A percentile compares a stretch with the other conserved stretches of the same genome.
Evolutionary conservation across 805 yeast genomes (phyloP).

Genomic region (Priceomyces haplophilus): DNA sequence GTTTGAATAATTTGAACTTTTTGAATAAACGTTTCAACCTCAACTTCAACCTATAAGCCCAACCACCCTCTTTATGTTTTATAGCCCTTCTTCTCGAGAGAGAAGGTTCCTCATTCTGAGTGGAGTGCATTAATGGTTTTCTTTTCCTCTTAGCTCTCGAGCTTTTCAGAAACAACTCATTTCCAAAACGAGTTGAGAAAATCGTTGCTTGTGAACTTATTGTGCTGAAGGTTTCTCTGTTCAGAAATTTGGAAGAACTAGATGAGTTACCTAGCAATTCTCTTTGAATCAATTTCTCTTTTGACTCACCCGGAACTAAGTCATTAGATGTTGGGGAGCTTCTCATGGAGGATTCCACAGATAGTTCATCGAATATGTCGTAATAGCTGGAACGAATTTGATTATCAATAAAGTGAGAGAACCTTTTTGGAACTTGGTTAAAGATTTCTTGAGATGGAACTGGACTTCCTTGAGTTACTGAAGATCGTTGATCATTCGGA

Average conservation of each 20-base stretch:
- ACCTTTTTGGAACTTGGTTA: slow-evolving; percentile 40
- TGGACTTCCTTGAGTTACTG: not conserved
- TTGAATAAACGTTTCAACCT: slow-evolving; percentile 23
- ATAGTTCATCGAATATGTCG: slow-evolving; percentile 19
- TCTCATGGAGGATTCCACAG: slow-evolving; percentile 12
- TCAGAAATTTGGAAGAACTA: slow-evolving; percentile 2
- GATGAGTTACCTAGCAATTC: not conserved
- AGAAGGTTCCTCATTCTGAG: slow-evolving; percentile 11
- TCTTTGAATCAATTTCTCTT: not conserved
- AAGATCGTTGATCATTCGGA: slow-evolving; percentile 7
- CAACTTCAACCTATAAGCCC: slow-evolving; percentile 28
- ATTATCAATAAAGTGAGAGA: slow-evolving; percentile 38
- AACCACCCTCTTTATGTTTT: slow-evolving; percentile 31
- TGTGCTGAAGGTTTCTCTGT: slow-evolving; percentile 29
- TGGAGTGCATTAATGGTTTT: slow-evolving; percentile 7
- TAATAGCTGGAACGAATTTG: slow-evolving; percentile 25
- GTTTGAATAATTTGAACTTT: slow-evolving; percentile 18
- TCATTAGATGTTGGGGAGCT: not conserved
- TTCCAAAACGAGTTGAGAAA: slow-evolving; percentile 36
- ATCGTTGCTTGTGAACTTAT: slow-evolving; percentile 46
- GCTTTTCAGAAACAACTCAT: slow-evolving; percentile 3
- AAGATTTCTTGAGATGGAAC: slow-evolving; percentile 8
- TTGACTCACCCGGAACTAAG: slow-evolving; percentile 1
- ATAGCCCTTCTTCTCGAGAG: slow-evolving; percentile 32
- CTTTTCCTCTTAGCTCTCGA: not conserved